Evolutionary conservation across 169 alveolate genomes (phyloP).

Genomic region (Neospora caninum): DNA sequence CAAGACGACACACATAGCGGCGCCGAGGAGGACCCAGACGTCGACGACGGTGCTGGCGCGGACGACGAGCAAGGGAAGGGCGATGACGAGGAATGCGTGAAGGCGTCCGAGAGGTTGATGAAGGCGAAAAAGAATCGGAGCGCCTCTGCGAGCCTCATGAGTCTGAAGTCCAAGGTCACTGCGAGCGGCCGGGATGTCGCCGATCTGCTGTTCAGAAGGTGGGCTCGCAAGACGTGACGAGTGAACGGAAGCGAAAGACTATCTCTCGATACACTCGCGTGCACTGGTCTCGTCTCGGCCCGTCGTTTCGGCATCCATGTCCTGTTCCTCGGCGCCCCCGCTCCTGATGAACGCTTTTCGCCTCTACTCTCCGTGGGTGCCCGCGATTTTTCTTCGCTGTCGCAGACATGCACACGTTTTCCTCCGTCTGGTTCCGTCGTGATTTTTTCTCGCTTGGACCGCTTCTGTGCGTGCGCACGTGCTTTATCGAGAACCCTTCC

Average conservation of each 20-base stretch:
- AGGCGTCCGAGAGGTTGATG: background rate
- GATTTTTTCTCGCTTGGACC: background rate
- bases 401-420: background rate
- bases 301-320: background rate
- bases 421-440: background rate
- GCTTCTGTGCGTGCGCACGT: too few species aligned
- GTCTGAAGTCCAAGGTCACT: slow-evolving; percentile 2
- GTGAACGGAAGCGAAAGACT: background rate
- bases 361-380: too few species aligned
- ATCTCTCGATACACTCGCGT: background rate
- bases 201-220: slow-evolving; percentile 21
- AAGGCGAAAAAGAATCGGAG: background rate
- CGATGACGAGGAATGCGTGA: background rate
- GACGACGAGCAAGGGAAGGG: background rate
- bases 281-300: background rate
- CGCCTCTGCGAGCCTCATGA: background rate
- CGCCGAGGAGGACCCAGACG: background rate
- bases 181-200: slow-evolving; percentile 40
- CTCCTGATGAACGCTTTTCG: too few species aligned
- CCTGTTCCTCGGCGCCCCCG: too few species aligned
- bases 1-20: background rate
- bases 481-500: too few species aligned
- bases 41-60: background rate
- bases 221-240: background rate
- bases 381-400: too few species aligned